Percentiles rank a stretch among this genome's conserved stretches.
phyloP scores from a whole-genome alignment of 1,284 basidiomycete species.

The Sanghuangporus baumii region DNA sequence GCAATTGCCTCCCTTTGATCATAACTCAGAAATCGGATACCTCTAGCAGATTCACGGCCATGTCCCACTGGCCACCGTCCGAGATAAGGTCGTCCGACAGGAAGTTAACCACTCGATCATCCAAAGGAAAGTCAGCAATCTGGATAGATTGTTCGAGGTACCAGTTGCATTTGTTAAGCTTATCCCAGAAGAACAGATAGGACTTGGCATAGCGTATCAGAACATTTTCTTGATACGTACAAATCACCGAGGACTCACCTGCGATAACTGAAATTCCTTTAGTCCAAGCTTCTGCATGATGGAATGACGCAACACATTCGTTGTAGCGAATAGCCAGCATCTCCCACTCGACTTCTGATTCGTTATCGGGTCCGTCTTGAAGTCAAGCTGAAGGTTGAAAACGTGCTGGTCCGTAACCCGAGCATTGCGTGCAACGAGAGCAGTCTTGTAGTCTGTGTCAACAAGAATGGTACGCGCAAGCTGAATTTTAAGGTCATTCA shows the following conservation, averaged over 20 bases:
- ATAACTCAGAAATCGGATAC: slow-evolving; percentile 25
- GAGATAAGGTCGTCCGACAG: slow-evolving; percentile 76
- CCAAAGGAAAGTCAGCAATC: slow-evolving; percentile 73
- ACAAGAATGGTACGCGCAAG: slow-evolving; percentile 80
- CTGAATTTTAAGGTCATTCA: slow-evolving; percentile 57
- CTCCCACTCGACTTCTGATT: slow-evolving; percentile 85
- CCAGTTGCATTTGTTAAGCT: slow-evolving; percentile 93
- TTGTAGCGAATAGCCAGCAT: slow-evolving; percentile 92
- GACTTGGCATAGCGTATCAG: slow-evolving; percentile 37
- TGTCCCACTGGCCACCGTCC: slow-evolving; percentile 95
- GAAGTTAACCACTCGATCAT: slow-evolving; percentile 77
- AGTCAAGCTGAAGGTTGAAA: slow-evolving; percentile 79
- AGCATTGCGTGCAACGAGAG: slow-evolving; percentile 63
- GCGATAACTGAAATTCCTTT: slow-evolving; percentile 84
- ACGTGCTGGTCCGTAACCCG: slow-evolving; percentile 69
- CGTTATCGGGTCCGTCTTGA: slow-evolving; percentile 78
- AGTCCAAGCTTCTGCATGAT: slow-evolving; percentile 84
- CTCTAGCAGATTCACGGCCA: slow-evolving; percentile 84
- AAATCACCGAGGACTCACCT: slow-evolving; percentile 39
- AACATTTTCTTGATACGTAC: not conserved
- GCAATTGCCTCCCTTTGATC: not conserved
- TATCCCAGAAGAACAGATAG: slow-evolving; percentile 93
- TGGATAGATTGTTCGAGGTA: slow-evolving; percentile 88
- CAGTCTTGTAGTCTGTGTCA: slow-evolving; percentile 64
- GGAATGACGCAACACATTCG: slow-evolving; percentile 81